phyloP scores from a whole-genome alignment of 2,329 filamentous ascomycete species.

The Diplodia seriata region DNA sequence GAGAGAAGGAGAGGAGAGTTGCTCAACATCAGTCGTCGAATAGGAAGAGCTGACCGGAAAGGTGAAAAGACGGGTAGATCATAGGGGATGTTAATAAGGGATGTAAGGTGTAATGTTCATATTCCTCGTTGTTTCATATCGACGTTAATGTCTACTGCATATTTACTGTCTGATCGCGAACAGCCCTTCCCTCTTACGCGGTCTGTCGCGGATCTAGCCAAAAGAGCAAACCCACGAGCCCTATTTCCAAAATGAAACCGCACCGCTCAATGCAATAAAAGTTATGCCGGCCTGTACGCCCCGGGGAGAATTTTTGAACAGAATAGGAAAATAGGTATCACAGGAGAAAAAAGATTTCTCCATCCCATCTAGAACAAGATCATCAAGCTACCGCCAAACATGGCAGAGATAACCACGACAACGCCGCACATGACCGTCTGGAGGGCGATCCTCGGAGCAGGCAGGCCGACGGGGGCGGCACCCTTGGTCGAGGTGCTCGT shows the following conservation, averaged over 20 bases:
- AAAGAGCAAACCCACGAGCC: background rate
- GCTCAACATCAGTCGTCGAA: too few relatives aligned
- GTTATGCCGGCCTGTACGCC: slow-evolving; percentile 33
- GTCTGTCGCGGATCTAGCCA: background rate
- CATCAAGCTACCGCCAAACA: slow-evolving; percentile 31
- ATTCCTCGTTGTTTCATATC: background rate
- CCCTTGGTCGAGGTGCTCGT: background rate
- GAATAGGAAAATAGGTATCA: background rate
- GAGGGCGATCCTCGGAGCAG: slow-evolving; percentile 18
- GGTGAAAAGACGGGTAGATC: background rate
- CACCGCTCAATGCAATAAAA: background rate
- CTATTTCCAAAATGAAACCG: background rate
- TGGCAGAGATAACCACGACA: slow-evolving; percentile 2
- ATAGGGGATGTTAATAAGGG: background rate
- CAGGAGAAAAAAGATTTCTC: background rate
- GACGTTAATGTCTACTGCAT: background rate
- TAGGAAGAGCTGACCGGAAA: background rate
- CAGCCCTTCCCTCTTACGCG: background rate
- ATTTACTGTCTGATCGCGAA: background rate
- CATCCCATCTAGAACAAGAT: slow-evolving; percentile 14
- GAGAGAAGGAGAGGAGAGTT: too few relatives aligned
- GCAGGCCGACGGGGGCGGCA: slow-evolving; percentile 6
- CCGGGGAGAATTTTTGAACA: background rate
- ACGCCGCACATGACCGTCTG: slow-evolving; percentile 22
- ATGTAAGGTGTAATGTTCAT: background rate